Percentiles rank a stretch among this genome's conserved stretches.
phyloP scores from a whole-genome alignment of 2,329 filamentous ascomycete genomes.

The Alternaria hordeiaustralica region DNA sequence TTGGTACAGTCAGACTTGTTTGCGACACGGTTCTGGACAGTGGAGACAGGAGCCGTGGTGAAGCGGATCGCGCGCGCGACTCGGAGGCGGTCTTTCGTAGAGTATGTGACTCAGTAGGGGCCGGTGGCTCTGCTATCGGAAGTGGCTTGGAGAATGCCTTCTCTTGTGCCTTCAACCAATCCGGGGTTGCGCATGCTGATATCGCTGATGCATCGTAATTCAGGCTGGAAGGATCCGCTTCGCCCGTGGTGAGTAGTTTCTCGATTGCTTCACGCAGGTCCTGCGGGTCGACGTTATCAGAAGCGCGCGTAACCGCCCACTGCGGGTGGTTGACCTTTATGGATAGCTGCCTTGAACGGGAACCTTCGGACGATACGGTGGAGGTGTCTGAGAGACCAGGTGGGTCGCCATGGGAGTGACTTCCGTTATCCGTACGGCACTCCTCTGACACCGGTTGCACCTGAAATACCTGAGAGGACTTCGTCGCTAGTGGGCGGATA shows the following conservation, averaged over 20 bases:
- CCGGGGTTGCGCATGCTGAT: slow-evolving; percentile 6
- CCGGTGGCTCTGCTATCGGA: slow-evolving; percentile 30
- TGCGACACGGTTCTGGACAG: slow-evolving; percentile 1
- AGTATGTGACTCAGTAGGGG: slow-evolving; percentile 29
- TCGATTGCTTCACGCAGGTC: slow-evolving; percentile 25
- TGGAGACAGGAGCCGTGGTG: slow-evolving; percentile 9
- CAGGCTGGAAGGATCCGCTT: slow-evolving; percentile 8
- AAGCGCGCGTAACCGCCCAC: slow-evolving; percentile 32
- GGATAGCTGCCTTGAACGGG: slow-evolving; percentile 34
- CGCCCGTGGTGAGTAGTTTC: slow-evolving; percentile 5
- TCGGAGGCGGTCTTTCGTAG: neutral
- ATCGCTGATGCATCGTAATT: neutral
- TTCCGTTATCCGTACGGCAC: slow-evolving; percentile 20
- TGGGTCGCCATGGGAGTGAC: slow-evolving; percentile 9
- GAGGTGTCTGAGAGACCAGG: slow-evolving; percentile 19
- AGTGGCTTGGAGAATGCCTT: slow-evolving; percentile 15
- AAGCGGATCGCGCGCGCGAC: slow-evolving; percentile 24
- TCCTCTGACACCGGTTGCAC: slow-evolving; percentile 33
- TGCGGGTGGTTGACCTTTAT: slow-evolving; percentile 28
- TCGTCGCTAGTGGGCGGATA: slow-evolving; percentile 34
- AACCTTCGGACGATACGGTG: slow-evolving; percentile 24
- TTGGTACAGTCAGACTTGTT: slow-evolving; percentile 6
- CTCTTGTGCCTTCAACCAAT: slow-evolving; percentile 20
- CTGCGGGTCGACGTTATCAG: slow-evolving; percentile 25
- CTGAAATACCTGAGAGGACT: slow-evolving; percentile 21